phyloP scores from a whole-genome alignment of 768 basidiomycete genomes.

The Gymnopilus dilepis region DNA sequence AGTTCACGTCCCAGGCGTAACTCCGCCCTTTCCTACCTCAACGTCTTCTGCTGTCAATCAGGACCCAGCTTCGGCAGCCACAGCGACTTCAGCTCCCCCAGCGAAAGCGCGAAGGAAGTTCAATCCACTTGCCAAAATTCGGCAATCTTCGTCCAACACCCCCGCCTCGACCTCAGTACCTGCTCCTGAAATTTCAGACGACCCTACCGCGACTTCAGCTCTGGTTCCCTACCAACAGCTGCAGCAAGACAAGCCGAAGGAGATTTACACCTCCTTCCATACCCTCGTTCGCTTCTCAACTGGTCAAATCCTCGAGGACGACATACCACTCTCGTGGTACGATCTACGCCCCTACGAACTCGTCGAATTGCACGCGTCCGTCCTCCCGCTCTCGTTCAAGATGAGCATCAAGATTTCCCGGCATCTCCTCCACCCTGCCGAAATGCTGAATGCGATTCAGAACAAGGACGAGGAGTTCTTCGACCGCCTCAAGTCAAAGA shows the following conservation, averaged over 20 bases:
- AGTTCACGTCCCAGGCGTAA: not conserved
- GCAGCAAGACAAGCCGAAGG: not conserved
- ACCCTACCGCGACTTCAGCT: not conserved
- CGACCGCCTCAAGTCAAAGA: not conserved
- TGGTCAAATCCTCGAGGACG: slow-evolving; percentile 73
- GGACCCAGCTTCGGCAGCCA: not conserved
- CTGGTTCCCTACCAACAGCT: not conserved
- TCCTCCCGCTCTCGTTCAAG: slow-evolving; percentile 20
- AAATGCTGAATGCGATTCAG: not conserved
- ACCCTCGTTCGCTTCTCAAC: slow-evolving; percentile 70
- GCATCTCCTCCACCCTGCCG: slow-evolving; percentile 12
- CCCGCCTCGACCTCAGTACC: not conserved
- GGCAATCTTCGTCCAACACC: not conserved
- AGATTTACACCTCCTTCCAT: slow-evolving; percentile 31
- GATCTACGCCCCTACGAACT: slow-evolving; percentile 67
- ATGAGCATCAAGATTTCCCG: slow-evolving; percentile 13
- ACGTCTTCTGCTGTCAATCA: not conserved
- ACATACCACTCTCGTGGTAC: slow-evolving; percentile 61
- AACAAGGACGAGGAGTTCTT: not conserved
- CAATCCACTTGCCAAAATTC: slow-evolving; percentile 14
- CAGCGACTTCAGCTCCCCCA: not conserved
- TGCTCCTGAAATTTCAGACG: not conserved
- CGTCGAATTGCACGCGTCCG: slow-evolving; percentile 62
- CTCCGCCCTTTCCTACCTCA: not conserved
- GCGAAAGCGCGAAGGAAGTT: not conserved